Conservation (phyloP, 164 flowering plant genomes). For the Litsea cubeba region DNA sequence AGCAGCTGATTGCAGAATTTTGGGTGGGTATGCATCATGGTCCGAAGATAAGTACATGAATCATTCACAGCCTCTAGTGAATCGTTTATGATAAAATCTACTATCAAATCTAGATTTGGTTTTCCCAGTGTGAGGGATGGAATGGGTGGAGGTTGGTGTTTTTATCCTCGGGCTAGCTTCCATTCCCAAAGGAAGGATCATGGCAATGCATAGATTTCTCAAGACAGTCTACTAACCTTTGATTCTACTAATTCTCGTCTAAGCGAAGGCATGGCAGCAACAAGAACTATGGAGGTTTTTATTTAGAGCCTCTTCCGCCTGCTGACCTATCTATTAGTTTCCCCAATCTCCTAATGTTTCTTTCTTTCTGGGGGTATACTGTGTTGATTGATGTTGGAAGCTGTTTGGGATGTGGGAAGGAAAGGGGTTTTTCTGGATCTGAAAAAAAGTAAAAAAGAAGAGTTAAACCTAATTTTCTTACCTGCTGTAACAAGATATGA, state of each 20-base stretch:
- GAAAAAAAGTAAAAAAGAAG: not conserved
- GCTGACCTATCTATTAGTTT: not conserved
- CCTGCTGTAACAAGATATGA: not conserved
- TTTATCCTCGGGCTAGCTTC: conserved; percentile 6
- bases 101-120: conserved; percentile 2
- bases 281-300: not conserved
- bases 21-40: conserved; percentile 1
- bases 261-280: not conserved
- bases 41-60: not conserved
- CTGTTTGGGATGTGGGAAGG: conserved; percentile 9
- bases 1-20: conserved; percentile 10
- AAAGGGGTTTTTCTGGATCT: not conserved
- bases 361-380: not conserved
- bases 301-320: not conserved
- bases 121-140: not conserved
- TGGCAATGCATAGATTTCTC: not conserved
- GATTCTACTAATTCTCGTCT: conserved; percentile 1
- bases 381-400: conserved; percentile 7
- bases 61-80: conserved; percentile 1
- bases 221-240: conserved; percentile 5
- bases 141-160: conserved; percentile 8
- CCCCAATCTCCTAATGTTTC: not conserved
- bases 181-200: conserved; percentile 9
- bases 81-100: not conserved
- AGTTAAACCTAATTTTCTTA: not conserved